Percentiles rank a stretch among this genome's conserved stretches.
phyloP scores from a whole-genome alignment of 169 alveolate species.

The Perkinsus marinus region DNA sequence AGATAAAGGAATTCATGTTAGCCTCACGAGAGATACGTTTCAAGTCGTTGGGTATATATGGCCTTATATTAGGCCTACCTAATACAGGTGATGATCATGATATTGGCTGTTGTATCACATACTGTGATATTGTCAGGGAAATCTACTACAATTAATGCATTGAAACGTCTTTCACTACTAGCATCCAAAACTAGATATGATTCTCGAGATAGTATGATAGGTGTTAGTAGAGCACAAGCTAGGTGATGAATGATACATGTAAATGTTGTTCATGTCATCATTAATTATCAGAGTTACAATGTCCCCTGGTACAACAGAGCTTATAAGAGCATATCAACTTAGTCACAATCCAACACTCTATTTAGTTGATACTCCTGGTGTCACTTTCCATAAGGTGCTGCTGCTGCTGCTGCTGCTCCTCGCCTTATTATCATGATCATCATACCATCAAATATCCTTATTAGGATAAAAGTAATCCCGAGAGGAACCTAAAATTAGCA shows the following conservation, averaged over 20 bases:
- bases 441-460: background rate
- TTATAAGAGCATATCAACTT: background rate
- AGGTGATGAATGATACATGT: background rate
- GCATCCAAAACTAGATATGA: background rate
- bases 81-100: background rate
- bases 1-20: background rate
- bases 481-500: background rate
- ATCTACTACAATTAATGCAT: background rate
- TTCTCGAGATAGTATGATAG: background rate
- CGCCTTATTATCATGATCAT: too few relatives aligned
- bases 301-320: background rate
- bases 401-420: background rate
- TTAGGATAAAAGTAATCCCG: background rate
- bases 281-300: background rate
- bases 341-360: background rate
- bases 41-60: background rate
- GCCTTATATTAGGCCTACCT: background rate
- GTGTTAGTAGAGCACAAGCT: background rate
- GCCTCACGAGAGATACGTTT: background rate
- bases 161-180: background rate
- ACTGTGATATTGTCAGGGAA: background rate
- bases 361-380: background rate
- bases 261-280: conserved; percentile 3
- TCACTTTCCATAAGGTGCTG: background rate
- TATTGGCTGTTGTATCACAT: background rate